Percentiles rank a stretch among this genome's conserved stretches.
Evolutionary conservation across 768 basidiomycete species (phyloP).

Genomic region (Saitozyma sp.): DNA sequence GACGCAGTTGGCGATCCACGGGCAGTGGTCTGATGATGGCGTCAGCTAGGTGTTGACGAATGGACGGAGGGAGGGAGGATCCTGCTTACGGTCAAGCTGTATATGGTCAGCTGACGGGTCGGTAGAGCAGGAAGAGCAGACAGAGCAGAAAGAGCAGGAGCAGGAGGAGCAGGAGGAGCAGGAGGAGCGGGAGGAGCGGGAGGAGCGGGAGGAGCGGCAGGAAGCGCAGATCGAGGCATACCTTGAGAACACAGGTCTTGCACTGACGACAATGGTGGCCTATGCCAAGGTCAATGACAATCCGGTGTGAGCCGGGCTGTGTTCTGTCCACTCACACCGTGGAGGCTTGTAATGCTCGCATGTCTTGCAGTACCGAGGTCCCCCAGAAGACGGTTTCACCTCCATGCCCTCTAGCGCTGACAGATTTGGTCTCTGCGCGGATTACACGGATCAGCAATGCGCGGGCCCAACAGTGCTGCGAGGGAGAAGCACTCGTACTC

Average conservation of each 20-base stretch:
- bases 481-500: too few species aligned
- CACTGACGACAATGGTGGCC: conserved; percentile 93
- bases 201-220: not conserved
- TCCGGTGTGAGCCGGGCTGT: conserved; percentile 3
- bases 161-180: too few species aligned
- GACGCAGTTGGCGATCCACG: conserved; percentile 58
- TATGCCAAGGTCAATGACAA: conserved; percentile 6
- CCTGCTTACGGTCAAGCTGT: conserved; percentile 25
- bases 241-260: conserved; percentile 62
- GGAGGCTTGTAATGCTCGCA: conserved; percentile 85
- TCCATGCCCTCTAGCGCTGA: conserved; percentile 70
- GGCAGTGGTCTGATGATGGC: conserved; percentile 44
- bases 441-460: not conserved
- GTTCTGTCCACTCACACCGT: conserved; percentile 50
- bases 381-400: conserved; percentile 82
- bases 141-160: too few species aligned
- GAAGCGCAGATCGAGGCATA: not conserved
- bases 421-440: conserved; percentile 71
- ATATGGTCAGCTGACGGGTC: not conserved
- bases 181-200: too few species aligned
- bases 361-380: conserved; percentile 79
- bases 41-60: not conserved
- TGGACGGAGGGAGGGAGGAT: too few species aligned
- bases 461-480: too few species aligned
- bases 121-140: not conserved